These are phyloP conservation scores for Plasmodium blacklocki DNA, from an alignment of 169 alveolate species.

Conservation along the genomic window DNA sequence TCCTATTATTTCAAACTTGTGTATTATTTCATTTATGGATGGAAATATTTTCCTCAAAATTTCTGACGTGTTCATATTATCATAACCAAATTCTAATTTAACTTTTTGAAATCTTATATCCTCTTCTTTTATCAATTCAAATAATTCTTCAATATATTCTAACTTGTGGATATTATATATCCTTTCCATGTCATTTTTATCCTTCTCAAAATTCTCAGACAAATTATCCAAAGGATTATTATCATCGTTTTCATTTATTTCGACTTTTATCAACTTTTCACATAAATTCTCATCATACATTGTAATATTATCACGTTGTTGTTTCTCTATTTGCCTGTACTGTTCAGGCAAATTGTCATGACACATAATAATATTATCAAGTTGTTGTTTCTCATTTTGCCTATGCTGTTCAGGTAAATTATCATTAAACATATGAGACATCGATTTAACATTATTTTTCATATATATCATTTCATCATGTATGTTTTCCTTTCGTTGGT, in stretches of 20 bases:
- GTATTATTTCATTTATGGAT: constrained; percentile 84
- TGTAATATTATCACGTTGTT: no score
- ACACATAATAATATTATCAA: neutral
- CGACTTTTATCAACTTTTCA: neutral
- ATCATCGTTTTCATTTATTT: neutral
- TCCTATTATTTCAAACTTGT: constrained; percentile 91
- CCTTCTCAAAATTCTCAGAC: neutral
- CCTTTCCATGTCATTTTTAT: neutral
- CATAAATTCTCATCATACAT: neutral
- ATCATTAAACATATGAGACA: neutral
- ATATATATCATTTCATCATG: neutral
- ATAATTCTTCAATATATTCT: constrained; percentile 25
- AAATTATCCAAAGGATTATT: neutral
- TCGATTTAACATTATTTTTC: neutral
- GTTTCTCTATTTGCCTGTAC: no score
- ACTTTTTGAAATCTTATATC: constrained; percentile 15
- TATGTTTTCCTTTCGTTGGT: neutral
- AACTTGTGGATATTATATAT: neutral
- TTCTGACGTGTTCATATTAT: constrained; percentile 79
- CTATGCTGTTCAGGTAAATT: neutral
- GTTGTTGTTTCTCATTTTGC: no score
- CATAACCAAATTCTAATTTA: constrained; percentile 54
- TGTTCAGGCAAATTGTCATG: neutral
- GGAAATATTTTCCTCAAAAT: constrained; percentile 80
- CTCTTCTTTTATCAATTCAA: constrained; percentile 24